Evolutionary conservation across 352 stramenopile species (phyloP).

Genomic region (Pythium plurisporium): DNA sequence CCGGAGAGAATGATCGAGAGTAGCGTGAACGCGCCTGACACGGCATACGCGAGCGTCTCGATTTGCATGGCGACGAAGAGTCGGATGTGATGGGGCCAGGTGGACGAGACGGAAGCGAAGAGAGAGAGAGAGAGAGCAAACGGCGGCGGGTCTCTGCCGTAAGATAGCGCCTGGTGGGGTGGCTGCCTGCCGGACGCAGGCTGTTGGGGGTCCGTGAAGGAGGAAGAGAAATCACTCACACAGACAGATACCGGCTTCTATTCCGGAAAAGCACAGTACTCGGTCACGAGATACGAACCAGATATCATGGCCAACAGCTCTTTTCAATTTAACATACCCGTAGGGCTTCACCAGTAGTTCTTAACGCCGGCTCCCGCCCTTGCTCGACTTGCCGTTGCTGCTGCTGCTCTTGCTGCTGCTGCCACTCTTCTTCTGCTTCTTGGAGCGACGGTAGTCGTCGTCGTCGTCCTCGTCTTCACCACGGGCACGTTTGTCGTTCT

Average conservation of each 20-base stretch:
- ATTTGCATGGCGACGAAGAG: constrained; percentile 53
- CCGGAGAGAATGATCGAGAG: constrained; percentile 77
- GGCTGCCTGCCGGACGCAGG: too few species aligned
- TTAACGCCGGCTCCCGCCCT: constrained; percentile 19
- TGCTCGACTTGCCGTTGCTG: constrained; percentile 11
- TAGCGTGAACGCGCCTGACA: constrained; percentile 85
- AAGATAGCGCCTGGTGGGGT: not conserved
- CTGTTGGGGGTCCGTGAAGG: not conserved
- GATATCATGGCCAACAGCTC: not conserved
- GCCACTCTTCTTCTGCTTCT: constrained; percentile 35
- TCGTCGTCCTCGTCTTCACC: constrained; percentile 36
- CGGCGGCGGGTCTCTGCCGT: not conserved
- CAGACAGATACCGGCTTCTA: constrained; percentile 6
- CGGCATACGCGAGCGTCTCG: constrained; percentile 83
- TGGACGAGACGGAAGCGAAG: too few species aligned
- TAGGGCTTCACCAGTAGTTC: not conserved
- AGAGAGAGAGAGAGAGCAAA: not conserved
- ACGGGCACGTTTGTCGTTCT: constrained; percentile 31
- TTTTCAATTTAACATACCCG: constrained; percentile 3
- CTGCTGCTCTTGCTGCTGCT: constrained; percentile 11
- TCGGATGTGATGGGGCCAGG: not conserved
- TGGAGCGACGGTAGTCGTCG: constrained; percentile 31
- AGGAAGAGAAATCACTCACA: constrained; percentile 1
- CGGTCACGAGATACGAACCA: not conserved
- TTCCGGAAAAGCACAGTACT: not conserved